phyloP scores from a whole-genome alignment of 179 eudicot species.

The Vitellaria paradoxa region DNA sequence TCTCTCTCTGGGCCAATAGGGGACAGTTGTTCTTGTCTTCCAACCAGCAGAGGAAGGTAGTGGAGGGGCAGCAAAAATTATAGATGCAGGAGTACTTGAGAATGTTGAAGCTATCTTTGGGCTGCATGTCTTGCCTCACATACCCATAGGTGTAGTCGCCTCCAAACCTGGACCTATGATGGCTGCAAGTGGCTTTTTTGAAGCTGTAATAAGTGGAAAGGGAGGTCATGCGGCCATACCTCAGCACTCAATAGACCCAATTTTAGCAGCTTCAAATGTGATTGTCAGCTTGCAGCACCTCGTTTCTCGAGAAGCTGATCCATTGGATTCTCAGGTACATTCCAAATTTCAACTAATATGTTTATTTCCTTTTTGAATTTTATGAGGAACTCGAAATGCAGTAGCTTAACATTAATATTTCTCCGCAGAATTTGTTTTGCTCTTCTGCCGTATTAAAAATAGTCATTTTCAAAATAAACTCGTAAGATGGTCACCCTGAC shows the following conservation, averaged over 20 bases:
- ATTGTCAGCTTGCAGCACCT: constrained; percentile 91
- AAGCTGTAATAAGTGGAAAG: constrained; percentile 81
- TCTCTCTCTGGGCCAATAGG: constrained; percentile 35
- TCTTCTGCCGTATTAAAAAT: not conserved
- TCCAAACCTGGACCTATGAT: constrained; percentile 73
- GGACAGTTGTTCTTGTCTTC: constrained; percentile 87
- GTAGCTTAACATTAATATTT: not conserved
- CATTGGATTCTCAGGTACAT: constrained; percentile 85
- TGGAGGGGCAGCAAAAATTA: constrained; percentile 79
- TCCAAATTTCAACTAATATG: not conserved
- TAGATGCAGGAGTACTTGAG: constrained; percentile 79
- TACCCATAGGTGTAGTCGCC: constrained; percentile 63
- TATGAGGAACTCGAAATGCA: not conserved
- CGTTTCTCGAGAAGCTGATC: constrained; percentile 99
- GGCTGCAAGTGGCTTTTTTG: constrained; percentile 84
- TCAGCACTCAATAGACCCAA: constrained; percentile 91
- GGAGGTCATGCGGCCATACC: constrained; percentile 99
- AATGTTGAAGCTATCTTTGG: constrained; percentile 91
- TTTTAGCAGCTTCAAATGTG: constrained; percentile 90
- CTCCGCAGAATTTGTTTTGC: not conserved
- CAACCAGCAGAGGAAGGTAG: constrained; percentile 99
- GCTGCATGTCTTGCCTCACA: constrained; percentile 51
- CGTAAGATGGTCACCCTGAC: too few species aligned
- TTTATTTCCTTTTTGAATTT: not conserved
- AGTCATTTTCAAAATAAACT: not conserved